Conservation (phyloP, 306 rosid genomes). For the Herpetospermum pedunculosum region DNA sequence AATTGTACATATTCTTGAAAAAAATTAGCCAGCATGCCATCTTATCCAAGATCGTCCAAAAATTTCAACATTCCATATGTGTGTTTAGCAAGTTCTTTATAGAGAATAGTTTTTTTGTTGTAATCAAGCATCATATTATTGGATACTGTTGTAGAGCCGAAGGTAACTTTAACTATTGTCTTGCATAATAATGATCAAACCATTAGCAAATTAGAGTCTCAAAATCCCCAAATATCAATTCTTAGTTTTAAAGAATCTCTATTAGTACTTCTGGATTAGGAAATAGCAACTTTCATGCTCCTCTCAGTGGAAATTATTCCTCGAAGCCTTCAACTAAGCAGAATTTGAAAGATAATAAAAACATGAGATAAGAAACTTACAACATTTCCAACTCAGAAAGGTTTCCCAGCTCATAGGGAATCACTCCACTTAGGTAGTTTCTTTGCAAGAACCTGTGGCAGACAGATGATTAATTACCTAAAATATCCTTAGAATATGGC, state of each 20-base stretch:
- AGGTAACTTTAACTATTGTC: background rate
- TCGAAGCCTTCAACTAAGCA: background rate
- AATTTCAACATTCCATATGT: background rate
- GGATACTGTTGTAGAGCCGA: background rate
- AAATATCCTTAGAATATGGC: background rate
- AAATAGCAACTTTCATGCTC: background rate
- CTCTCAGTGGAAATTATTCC: background rate
- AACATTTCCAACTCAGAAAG: constrained; percentile 61
- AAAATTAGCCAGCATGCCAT: too few species aligned
- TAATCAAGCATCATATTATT: background rate
- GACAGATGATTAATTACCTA: constrained; percentile 13
- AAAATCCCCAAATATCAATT: background rate
- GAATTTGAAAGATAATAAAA: background rate
- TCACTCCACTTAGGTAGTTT: constrained; percentile 71
- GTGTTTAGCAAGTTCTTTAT: background rate
- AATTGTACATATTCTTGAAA: background rate
- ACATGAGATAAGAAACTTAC: constrained; percentile 38
- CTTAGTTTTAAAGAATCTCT: background rate
- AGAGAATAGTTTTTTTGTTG: background rate
- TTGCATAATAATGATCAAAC: background rate
- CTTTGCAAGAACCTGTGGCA: constrained; percentile 79
- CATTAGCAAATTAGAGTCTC: background rate
- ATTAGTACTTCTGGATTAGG: background rate
- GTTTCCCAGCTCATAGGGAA: constrained; percentile 80
- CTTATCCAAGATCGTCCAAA: background rate